phyloP scores from a whole-genome alignment of 345 rosid genomes.

The Brassica juncea region DNA sequence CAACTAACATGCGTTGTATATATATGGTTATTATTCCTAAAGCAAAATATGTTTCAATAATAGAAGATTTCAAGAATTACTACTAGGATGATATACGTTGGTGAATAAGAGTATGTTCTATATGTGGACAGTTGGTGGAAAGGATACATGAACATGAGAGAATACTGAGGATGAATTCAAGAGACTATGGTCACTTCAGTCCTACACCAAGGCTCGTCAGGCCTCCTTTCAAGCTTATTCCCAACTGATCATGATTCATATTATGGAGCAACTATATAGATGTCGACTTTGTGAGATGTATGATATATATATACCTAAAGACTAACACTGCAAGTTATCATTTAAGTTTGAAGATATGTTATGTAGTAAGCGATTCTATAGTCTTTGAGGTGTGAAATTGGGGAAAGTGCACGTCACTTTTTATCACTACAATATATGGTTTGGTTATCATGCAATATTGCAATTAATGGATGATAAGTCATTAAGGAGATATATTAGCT shows the following conservation, averaged over 20 bases:
- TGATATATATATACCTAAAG: constrained; percentile 2
- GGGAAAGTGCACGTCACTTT: constrained; percentile 8
- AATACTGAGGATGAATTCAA: constrained; percentile 55
- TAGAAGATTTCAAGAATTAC: background rate
- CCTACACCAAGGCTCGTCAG: constrained; percentile 69
- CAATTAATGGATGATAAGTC: background rate
- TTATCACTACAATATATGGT: constrained; percentile 6
- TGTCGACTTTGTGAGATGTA: constrained; percentile 20
- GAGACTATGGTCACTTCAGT: constrained; percentile 73
- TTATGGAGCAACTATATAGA: constrained; percentile 19
- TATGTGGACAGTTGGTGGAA: constrained; percentile 30
- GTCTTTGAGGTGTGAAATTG: constrained; percentile 7
- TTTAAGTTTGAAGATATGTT: constrained; percentile 14
- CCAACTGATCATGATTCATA: constrained; percentile 51
- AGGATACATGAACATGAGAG: constrained; percentile 66
- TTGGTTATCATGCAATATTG: background rate
- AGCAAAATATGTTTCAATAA: background rate
- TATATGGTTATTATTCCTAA: background rate
- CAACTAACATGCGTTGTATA: background rate
- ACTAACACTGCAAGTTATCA: constrained; percentile 16
- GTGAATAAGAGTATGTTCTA: background rate
- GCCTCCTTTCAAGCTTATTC: constrained; percentile 98
- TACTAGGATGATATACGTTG: background rate
- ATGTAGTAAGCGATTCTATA: constrained; percentile 4
- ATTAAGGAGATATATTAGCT: background rate